Percentiles rank a stretch among this genome's conserved stretches.
phyloP scores from a whole-genome alignment of 2,329 filamentous ascomycete species.

The Aspergillus caelatus region DNA sequence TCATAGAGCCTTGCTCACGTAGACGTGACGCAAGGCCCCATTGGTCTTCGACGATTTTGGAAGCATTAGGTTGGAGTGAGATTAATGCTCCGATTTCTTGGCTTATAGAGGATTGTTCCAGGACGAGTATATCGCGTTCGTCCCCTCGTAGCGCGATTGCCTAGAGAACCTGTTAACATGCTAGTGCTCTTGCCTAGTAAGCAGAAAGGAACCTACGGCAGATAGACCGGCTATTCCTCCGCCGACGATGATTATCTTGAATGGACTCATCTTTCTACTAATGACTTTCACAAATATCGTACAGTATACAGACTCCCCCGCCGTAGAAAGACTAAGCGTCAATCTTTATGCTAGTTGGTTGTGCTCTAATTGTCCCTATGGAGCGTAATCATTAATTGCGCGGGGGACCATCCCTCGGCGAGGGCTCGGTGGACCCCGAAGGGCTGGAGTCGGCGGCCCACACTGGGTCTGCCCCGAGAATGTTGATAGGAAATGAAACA shows the following conservation, averaged over 20 bases:
- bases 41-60: conserved; percentile 13
- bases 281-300: not conserved
- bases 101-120: conserved; percentile 29
- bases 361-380: not conserved
- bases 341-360: not conserved
- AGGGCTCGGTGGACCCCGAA: not conserved
- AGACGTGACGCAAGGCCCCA: conserved; percentile 11
- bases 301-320: not conserved
- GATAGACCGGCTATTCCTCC: conserved; percentile 37
- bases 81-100: conserved; percentile 55
- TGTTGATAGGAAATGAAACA: not conserved
- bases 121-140: conserved; percentile 22
- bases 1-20: conserved; percentile 13
- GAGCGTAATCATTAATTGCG: not conserved
- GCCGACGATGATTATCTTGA: conserved; percentile 57
- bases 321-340: not conserved
- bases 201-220: conserved; percentile 19
- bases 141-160: conserved; percentile 30
- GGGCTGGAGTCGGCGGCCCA: not conserved
- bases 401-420: not conserved
- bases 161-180: not conserved
- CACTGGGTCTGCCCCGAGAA: not conserved
- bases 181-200: not conserved
- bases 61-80: conserved; percentile 46
- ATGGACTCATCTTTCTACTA: conserved; percentile 2